Conservation (phyloP, 2,329 filamentous ascomycete species). For the Penicillium hesseltinei region DNA sequence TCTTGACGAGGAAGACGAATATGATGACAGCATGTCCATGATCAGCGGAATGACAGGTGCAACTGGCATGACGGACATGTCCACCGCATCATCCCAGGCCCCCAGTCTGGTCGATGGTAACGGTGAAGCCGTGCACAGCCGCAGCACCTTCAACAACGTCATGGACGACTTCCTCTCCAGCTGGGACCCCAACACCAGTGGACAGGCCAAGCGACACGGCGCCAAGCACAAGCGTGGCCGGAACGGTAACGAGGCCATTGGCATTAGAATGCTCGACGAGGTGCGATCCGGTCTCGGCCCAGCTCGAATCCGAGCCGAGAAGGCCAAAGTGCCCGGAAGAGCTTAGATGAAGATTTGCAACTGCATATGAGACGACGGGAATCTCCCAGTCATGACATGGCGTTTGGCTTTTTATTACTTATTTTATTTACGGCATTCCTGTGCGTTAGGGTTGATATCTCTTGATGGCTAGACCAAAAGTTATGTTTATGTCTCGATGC, state of each 20-base stretch:
- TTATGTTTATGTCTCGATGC: constrained; percentile 12
- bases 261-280: constrained; percentile 87
- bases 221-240: constrained; percentile 63
- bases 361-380: constrained; percentile 26
- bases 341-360: constrained; percentile 26
- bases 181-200: constrained; percentile 46
- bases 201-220: constrained; percentile 44
- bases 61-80: constrained; percentile 59
- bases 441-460: constrained; percentile 16
- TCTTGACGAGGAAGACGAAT: constrained; percentile 57
- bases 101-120: constrained; percentile 49
- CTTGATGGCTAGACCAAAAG: constrained; percentile 22
- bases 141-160: constrained; percentile 81
- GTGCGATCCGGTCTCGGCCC: constrained; percentile 77
- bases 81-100: constrained; percentile 57
- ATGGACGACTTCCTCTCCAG: constrained; percentile 88
- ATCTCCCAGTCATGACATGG: constrained; percentile 21
- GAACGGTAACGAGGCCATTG: constrained; percentile 75
- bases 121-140: constrained; percentile 54
- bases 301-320: constrained; percentile 55
- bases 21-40: constrained; percentile 54
- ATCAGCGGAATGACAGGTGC: constrained; percentile 49
- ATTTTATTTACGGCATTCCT: constrained; percentile 18
- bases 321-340: constrained; percentile 29
- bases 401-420: constrained; percentile 24